Conservation (phyloP, 1,139 yeast genomes). For the Yamadazyma triangularis region DNA sequence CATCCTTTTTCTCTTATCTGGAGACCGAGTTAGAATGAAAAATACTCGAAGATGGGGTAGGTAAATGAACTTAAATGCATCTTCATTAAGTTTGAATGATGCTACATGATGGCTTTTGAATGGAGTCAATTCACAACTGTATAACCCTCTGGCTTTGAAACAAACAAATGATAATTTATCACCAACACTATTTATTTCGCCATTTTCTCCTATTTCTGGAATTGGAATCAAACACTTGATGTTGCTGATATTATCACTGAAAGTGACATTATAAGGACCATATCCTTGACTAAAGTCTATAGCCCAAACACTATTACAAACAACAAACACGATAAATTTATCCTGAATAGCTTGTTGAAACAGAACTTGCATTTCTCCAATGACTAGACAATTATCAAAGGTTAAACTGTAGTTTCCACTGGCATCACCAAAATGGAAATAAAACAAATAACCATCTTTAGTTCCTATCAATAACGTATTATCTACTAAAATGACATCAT, state of each 20-base stretch:
- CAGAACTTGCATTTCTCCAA: slow-evolving; percentile 21
- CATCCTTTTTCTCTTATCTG: slow-evolving; percentile 19
- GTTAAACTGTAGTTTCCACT: slow-evolving; percentile 6
- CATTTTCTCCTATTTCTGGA: no score
- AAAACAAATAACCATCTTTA: slow-evolving; percentile 23
- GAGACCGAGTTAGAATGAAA: slow-evolving; percentile 34
- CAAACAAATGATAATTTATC: no score
- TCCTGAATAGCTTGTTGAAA: slow-evolving; percentile 2
- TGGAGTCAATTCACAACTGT: no score
- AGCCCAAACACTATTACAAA: slow-evolving; percentile 40
- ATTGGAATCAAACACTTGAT: no score
- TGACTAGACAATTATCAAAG: slow-evolving; percentile 13
- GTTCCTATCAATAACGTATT: slow-evolving; percentile 23
- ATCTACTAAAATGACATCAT: slow-evolving; percentile 11
- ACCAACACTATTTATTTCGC: slow-evolving; percentile 42
- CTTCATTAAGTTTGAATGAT: slow-evolving; percentile 32
- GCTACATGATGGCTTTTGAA: slow-evolving; percentile 23
- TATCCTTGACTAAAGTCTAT: slow-evolving; percentile 26
- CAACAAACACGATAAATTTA: slow-evolving; percentile 22
- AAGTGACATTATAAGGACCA: slow-evolving; percentile 38
- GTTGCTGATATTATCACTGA: slow-evolving; percentile 38
- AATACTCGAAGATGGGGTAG: slow-evolving; percentile 30
- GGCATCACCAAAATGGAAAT: slow-evolving; percentile 11
- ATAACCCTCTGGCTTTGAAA: no score
- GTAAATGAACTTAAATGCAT: slow-evolving; percentile 33